phyloP scores from a whole-genome alignment of 2,329 filamentous ascomycete genomes.

The Penicillium sp. region DNA sequence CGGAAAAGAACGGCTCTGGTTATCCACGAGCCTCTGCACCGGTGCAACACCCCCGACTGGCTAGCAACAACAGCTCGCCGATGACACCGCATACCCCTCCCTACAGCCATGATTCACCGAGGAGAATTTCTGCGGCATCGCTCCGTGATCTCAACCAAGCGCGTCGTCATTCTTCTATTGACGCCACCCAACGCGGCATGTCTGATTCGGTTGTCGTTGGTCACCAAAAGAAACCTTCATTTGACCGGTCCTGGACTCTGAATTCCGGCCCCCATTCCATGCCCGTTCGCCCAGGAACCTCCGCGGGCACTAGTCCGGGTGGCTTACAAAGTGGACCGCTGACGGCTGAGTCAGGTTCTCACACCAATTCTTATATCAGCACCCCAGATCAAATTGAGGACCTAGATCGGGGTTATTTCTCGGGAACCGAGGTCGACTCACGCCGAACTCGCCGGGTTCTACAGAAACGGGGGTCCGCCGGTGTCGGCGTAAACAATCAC shows the following conservation, averaged over 20 bases:
- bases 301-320: constrained; percentile 25
- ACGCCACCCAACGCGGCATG: constrained; percentile 54
- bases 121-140: constrained; percentile 73
- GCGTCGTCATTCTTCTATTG: constrained; percentile 82
- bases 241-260: constrained; percentile 60
- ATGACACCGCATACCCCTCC: constrained; percentile 45
- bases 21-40: constrained; percentile 28
- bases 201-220: constrained; percentile 28
- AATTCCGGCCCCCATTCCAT: constrained; percentile 36
- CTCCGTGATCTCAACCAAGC: constrained; percentile 79
- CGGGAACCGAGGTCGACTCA: constrained; percentile 77
- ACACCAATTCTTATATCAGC: constrained; percentile 17
- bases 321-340: constrained; percentile 19
- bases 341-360: constrained; percentile 32
- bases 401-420: constrained; percentile 88
- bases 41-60: constrained; percentile 30
- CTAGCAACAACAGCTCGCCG: constrained; percentile 42
- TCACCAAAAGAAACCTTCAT: constrained; percentile 55
- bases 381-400: constrained; percentile 50
- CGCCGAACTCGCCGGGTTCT: constrained; percentile 70
- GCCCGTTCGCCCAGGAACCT: constrained; percentile 35
- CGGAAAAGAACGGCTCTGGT: constrained; percentile 31
- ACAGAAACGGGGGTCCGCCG: constrained; percentile 62
- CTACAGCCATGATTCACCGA: constrained; percentile 41
- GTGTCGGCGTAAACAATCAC: constrained; percentile 47